Percentiles rank a stretch among this genome's conserved stretches.
Conservation (phyloP, 352 stramenopile genomes). For the Phytophthora palmivora region DNA sequence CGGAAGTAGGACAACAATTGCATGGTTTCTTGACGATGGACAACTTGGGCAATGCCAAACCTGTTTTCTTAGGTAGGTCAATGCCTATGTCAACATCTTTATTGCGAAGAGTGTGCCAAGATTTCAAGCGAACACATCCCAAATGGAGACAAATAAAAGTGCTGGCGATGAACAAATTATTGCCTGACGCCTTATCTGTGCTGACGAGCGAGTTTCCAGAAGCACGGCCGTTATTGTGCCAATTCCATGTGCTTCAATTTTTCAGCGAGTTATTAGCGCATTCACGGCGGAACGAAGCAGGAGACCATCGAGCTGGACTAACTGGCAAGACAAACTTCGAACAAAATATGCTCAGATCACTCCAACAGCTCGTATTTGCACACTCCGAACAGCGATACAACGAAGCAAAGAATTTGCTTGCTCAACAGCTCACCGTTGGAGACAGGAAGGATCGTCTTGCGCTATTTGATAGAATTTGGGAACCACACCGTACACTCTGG, state of each 20-base stretch:
- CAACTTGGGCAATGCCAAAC: conserved; percentile 67
- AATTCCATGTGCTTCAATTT: conserved; percentile 79
- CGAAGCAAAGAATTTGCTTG: conserved; percentile 52
- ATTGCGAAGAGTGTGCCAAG: conserved; percentile 66
- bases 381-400: conserved; percentile 57
- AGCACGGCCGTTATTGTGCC: conserved; percentile 62
- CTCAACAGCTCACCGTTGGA: conserved; percentile 44
- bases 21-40: conserved; percentile 79
- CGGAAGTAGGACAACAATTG: conserved; percentile 40
- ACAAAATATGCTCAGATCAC: conserved; percentile 50
- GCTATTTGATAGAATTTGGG: conserved; percentile 64
- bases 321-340: conserved; percentile 1
- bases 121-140: conserved; percentile 80
- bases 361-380: conserved; percentile 75
- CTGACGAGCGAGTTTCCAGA: conserved; percentile 65
- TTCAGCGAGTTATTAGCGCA: conserved; percentile 51
- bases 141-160: conserved; percentile 68
- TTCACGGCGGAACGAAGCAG: conserved; percentile 13
- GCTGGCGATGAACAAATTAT: conserved; percentile 67
- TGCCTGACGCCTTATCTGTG: conserved; percentile 63
- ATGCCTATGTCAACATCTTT: conserved; percentile 55
- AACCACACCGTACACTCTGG: conserved; percentile 68
- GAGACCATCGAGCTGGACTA: background rate
- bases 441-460: conserved; percentile 52
- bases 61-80: conserved; percentile 65